Base-by-base conservation (phyloP, 257 asterid genomes). In the Penstemon davidsonii region DNA sequence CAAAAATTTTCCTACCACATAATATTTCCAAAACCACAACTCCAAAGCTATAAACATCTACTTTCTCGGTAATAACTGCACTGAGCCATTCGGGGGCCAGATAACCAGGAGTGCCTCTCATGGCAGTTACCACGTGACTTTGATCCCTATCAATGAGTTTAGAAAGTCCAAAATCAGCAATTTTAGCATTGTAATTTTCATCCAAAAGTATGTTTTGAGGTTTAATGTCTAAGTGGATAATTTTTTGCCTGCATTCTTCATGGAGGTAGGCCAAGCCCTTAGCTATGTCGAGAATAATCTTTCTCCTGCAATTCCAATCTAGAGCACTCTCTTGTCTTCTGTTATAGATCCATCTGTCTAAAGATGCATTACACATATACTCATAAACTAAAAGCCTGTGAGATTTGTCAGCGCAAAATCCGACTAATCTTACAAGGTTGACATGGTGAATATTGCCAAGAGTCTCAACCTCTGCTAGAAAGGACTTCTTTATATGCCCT, bases 71-170 rank as follows among this genome's bases (percentile, higher is more conserved):
- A 1, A 79, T 75, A 4, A 65, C 46, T 3, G 64, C 33, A 42
- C 40, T 73, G 0, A 69, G 76, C 79, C 82, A 78, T 53, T 79
- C 77, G 0, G 80, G 77, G 11, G 80, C 79, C 0, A 74, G 71
- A 68, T 79, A 79, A 0, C 78, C 73, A 0, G 80, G 83, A 8
- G 83, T 79, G 33, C 77, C 83, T 57, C 74, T 55, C 83, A 79
- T 74, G 52, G 66, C 67, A 0, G 83, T 75, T 3, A 79, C 66
- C 0, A 79, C 80, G 40, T 67, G 4, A 57, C 78, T 62, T 41
- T 74, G 80, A 68, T 75, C 12, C 60, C 75, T 70, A 40, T 71
- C 73, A 0, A 79, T 67, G 66, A 75, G 80, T 39, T 78, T 78
- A 5, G 77, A 41, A 6, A 66, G 53, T n/a, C 83, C 80, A 19